Evolutionary conservation across 1,139 yeast genomes (phyloP), one percentile per base, ranked within the genome.

Genomic region (Hansenula lynferdii): DNA sequence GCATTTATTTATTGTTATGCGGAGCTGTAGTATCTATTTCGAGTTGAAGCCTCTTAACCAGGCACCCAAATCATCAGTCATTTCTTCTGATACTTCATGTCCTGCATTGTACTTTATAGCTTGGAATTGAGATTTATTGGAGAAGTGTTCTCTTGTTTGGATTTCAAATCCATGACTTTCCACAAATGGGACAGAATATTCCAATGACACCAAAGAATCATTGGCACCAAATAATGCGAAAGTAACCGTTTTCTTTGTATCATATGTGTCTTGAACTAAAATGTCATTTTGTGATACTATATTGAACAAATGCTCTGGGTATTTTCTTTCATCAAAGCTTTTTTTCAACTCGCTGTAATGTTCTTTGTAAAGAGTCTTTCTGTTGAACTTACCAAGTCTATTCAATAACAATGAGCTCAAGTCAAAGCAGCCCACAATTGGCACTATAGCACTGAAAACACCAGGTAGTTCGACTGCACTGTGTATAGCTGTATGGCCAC

Each of bases 401-500:
- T 66, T 69, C 41, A 71, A 41, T 48, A 73, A 55, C 40, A 73
- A 56, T 4, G 75, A 58, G 6, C 73, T 54, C 43, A 73, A 53
- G 38, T 73, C 76, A 34, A 63, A 57, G 37, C 68, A 62, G 1
- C 78, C 80, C 37, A 75, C 61, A 19, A 73, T 66, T 2, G 80
- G 79, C 32, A 68, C 66, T 31, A 70, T 58, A 15, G 63, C 62
- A 14, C 61, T 57, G 4, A 70, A 69, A 28, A 57, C 44, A 4
- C 63, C 57, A 1, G 77, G 77, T 43, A 60, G 61, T 43, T 56
- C 53, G 31, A 51, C 52, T 6, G 71, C 77, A 37, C 70, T 67
- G 37, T 80, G 58, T 57, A 77, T 73, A 20, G 71, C 62, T 10
- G 71, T 61, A 55, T 80, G 85, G 0, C 77, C 87, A 2, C 87